These are phyloP conservation scores for Reticulascus tulasneorum DNA, from an alignment of 2,329 filamentous ascomycete species.

Conservation along the genomic window DNA sequence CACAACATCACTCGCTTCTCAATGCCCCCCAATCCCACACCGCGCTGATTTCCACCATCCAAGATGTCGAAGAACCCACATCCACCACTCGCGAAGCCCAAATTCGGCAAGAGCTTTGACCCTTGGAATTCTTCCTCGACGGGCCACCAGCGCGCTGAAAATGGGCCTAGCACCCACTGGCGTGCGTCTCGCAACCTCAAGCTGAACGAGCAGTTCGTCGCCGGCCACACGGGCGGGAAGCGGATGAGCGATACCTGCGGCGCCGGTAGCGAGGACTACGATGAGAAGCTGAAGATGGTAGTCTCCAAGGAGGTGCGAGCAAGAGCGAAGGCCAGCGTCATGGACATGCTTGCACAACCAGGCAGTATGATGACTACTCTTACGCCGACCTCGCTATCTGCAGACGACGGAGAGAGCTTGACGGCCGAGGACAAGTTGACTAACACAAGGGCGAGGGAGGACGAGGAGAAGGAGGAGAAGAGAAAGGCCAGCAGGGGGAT, in stretches of 20 bases:
- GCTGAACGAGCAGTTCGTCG: slow-evolving; percentile 64
- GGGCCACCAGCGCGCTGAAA: slow-evolving; percentile 76
- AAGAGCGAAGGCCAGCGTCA: slow-evolving; percentile 40
- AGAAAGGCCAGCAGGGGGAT: slow-evolving; percentile 36
- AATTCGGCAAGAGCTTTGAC: slow-evolving; percentile 49
- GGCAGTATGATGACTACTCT: slow-evolving; percentile 33
- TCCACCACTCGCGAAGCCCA: slow-evolving; percentile 35
- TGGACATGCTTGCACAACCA: slow-evolving; percentile 49
- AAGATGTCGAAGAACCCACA: slow-evolving; percentile 9
- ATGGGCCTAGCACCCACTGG: slow-evolving; percentile 60
- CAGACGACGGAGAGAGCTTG: background rate
- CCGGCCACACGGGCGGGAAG: slow-evolving; percentile 52
- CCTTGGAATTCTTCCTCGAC: slow-evolving; percentile 71
- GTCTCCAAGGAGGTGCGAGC: slow-evolving; percentile 38
- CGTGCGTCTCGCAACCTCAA: slow-evolving; percentile 66
- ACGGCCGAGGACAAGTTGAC: slow-evolving; percentile 21
- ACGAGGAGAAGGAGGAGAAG: slow-evolving; percentile 43
- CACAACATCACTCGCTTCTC: too few relatives aligned
- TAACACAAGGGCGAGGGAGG: slow-evolving; percentile 37
- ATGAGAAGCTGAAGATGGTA: slow-evolving; percentile 38
- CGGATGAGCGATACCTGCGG: slow-evolving; percentile 64
- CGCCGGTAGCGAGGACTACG: slow-evolving; percentile 55
- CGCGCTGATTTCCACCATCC: background rate
- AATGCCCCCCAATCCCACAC: too few relatives aligned
- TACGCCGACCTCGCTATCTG: background rate